These are phyloP conservation scores for Rhizophagus sp. DNA, from an alignment of 192 early-diverging fungal genomes.

Conservation along the genomic window DNA sequence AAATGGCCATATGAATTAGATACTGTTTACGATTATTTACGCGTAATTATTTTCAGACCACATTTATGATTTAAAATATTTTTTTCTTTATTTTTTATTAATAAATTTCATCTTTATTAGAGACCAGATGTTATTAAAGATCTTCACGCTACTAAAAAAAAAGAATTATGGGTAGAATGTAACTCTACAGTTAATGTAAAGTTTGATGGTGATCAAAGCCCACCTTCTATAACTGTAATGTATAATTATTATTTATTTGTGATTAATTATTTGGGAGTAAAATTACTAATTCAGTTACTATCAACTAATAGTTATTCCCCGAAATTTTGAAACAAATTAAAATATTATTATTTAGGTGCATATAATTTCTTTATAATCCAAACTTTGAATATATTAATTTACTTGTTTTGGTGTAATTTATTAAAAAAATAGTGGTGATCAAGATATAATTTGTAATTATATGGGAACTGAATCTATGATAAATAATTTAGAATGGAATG, in stretches of 20 bases:
- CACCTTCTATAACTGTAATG: constrained; percentile 61
- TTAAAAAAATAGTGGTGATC: constrained; percentile 60
- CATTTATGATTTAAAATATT: neutral
- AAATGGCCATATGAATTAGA: constrained; percentile 56
- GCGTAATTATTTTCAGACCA: constrained; percentile 37
- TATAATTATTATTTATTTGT: neutral
- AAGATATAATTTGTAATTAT: constrained; percentile 82
- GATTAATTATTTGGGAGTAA: neutral
- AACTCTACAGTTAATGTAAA: constrained; percentile 42
- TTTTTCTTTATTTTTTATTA: neutral
- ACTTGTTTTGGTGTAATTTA: neutral
- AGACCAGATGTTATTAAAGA: constrained; percentile 46
- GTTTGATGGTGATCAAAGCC: constrained; percentile 51
- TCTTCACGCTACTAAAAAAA: constrained; percentile 52
- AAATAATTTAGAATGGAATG: constrained; percentile 66
- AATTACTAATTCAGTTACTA: neutral
- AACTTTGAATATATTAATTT: neutral
- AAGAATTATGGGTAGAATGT: constrained; percentile 66
- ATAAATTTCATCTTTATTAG: constrained; percentile 32
- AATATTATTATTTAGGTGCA: constrained; percentile 65
- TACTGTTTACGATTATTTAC: constrained; percentile 47
- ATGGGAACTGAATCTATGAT: constrained; percentile 70
- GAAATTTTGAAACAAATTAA: constrained; percentile 54
- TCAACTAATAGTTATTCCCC: constrained; percentile 60
- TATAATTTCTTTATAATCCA: neutral